Percentiles rank a stretch among this genome's conserved stretches.
Evolutionary conservation across 108 stramenopile genomes (phyloP).

Genomic region (Cyclotella atomus): DNA sequence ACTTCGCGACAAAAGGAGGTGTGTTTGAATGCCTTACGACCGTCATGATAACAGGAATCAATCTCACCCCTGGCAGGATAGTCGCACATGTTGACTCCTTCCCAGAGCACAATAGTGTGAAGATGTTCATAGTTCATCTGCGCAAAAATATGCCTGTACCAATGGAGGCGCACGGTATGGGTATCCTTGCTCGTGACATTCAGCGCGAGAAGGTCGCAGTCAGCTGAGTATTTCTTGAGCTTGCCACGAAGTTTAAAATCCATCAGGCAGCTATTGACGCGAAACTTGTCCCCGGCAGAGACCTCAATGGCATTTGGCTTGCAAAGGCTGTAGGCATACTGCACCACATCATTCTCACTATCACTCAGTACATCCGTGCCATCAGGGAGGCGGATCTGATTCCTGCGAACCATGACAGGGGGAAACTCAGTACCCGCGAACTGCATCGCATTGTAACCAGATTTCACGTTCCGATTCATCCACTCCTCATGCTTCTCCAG

Average conservation of each 20-base stretch:
- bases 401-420: not conserved
- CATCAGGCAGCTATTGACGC: not conserved
- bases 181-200: not conserved
- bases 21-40: not conserved
- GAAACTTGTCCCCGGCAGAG: not conserved
- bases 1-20: not conserved
- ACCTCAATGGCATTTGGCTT: not conserved
- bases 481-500: not conserved
- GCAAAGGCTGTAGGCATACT: conserved; percentile 1
- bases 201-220: not conserved
- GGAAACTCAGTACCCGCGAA: conserved; percentile 1
- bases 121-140: conserved; percentile 4
- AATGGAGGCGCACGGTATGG: not conserved
- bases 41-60: not conserved
- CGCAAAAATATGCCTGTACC: not conserved
- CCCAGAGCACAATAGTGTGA: not conserved
- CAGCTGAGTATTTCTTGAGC: not conserved
- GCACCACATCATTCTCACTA: not conserved
- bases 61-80: not conserved
- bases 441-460: too few relatives aligned
- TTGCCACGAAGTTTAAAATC: conserved; percentile 3
- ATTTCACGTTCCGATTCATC: too few relatives aligned
- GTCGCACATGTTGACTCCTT: not conserved
- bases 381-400: not conserved
- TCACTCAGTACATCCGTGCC: not conserved